These are phyloP conservation scores for Phylloporus sp. DNA, from an alignment of 768 basidiomycete species.

Conservation along the genomic window DNA sequence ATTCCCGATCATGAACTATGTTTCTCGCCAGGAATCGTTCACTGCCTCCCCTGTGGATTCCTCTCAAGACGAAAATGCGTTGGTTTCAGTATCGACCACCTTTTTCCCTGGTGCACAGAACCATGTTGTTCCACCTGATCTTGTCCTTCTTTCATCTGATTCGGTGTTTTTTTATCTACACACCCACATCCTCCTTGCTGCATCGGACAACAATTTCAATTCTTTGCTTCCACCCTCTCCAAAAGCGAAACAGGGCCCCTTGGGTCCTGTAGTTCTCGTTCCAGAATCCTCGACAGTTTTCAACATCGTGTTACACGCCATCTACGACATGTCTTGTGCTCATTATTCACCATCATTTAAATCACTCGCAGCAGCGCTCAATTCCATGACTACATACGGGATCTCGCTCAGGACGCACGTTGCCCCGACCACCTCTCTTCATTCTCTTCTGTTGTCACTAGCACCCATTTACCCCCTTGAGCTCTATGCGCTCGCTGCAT, in stretches of 20 bases:
- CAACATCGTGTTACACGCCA: constrained; percentile 68
- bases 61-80: constrained; percentile 39
- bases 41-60: constrained; percentile 32
- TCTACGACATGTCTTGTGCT: constrained; percentile 70
- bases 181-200: constrained; percentile 48
- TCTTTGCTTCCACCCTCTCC: constrained; percentile 47
- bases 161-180: constrained; percentile 85
- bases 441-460: constrained; percentile 56
- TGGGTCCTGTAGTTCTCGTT: constrained; percentile 54
- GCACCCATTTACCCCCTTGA: constrained; percentile 69
- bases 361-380: constrained; percentile 53
- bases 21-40: constrained; percentile 27
- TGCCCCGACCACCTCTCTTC: constrained; percentile 52
- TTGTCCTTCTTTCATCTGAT: constrained; percentile 67
- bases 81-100: constrained; percentile 78
- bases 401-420: constrained; percentile 47
- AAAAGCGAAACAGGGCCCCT: constrained; percentile 37
- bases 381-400: constrained; percentile 57
- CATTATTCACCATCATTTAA: constrained; percentile 71
- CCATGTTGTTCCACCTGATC: constrained; percentile 53
- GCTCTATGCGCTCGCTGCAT: constrained; percentile 67
- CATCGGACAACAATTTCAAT: constrained; percentile 64
- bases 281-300: constrained; percentile 58
- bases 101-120: constrained; percentile 71
- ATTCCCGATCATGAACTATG: constrained; percentile 5